Evolutionary conservation across 192 early-diverging fungal species (phyloP), one percentile per base, ranked within the genome.

Genomic region (Gamsiella multidivaricata): DNA sequence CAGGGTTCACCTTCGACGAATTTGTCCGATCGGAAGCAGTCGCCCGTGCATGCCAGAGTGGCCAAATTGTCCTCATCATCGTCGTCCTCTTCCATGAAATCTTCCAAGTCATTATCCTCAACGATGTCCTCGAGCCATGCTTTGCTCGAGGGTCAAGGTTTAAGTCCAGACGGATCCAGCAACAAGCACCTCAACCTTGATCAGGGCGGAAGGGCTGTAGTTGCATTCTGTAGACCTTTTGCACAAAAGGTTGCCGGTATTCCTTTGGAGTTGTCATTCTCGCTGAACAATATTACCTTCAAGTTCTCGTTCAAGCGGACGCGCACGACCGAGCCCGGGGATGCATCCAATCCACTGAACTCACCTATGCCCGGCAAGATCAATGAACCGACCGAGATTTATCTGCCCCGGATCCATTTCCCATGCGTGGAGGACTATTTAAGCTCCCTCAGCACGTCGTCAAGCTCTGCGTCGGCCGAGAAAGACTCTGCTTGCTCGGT

Each of bases 341-440:
- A 22, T 25, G 31, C 26, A 4, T 41, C 64, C 34, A 61, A 56
- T 22, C 69, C 53, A 1, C 25, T 71, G 15, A 71, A 71, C 53
- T 55, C 61, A 14, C 69, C 69, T 15, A 46, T 22, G 5, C 60
- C 61, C 42, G 60, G 42, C 10, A 68, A 46, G 46, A 53, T 76
- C 31, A 46, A 39, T 14, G 68, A 72, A 11, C 70, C 82, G 3
- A 84, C 82, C 15, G 84, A 82, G 61, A 80, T 87, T 33, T 85
- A 87, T 53, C 56, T 87, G 17, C 86, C 86, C 0, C 71, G 54
- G 22, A 61, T 64, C 12, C 80, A 85, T 70, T 87, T 84, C 46
- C 73, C 82, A 45, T 59, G 61, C 33, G 67, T 64, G 3, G 45
- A 67, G 15, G 80, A 80, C 4, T 81, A 75, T 36, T 37, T 69